Base-by-base conservation (phyloP, 148 eudicot species). In the Selenicereus undatus region DNA sequence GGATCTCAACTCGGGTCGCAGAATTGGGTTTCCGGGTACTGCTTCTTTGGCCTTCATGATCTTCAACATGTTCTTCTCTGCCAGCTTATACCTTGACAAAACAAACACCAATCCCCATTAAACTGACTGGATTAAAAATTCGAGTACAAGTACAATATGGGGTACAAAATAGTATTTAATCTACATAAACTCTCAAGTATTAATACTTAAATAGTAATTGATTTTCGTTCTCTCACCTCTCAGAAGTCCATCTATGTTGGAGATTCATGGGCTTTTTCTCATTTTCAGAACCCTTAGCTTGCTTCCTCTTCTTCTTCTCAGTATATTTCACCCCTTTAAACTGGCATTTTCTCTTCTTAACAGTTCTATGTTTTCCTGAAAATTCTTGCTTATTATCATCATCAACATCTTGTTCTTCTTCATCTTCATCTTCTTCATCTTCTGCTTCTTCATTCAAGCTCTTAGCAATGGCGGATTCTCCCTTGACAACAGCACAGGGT, bases 31-130 rank as follows among this genome's bases (percentile, higher is more conserved):
- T 10, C 86, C 86, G 20, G 83, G 87, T 14, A 79, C 83, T 79
- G 98, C 95, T 21, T 87, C 92, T 82, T 90, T 92, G 0, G 89
- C 85, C 86, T 92, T 92, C 97, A 95, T 91, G 76, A 92, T 91
- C 81, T 85, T 86, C 80, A 92, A 43, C 83, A 95, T 91, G 73
- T 87, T 87, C 79, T 86, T 76, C 87, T 93, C 96, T 14, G 99
- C 99, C 58, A 82, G 82, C 85, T 86, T 88, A 73, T 95, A 95
- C 93, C 99, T 95, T 86, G 62, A 21, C 48, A 43, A 52, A 13
- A 24, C 81, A 73, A 78, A 64, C 68, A 78, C 75, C 22, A 81
- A 71, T 29, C 39, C 30, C 35, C 43, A 73, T 69, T 32, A 3
- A 75, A 58, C 51, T 27, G 71, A 71, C 35, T 36, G 3, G 24